Percentiles rank a stretch among this genome's conserved stretches.
Conservation (phyloP, 306 rosid species). For the Calophaca sinica region DNA sequence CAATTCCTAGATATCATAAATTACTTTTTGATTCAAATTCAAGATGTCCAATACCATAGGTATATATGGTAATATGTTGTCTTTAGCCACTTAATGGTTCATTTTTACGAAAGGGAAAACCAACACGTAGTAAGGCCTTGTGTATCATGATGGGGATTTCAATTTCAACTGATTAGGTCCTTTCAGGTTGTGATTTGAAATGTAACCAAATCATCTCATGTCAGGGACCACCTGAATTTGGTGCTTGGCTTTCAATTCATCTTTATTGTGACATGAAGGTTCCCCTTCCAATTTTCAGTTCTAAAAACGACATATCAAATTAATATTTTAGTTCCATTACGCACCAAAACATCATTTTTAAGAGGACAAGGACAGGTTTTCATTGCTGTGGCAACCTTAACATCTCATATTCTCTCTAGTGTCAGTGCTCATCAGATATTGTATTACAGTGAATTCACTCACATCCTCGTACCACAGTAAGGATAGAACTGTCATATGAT, state of each 20-base stretch:
- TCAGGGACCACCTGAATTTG: background rate
- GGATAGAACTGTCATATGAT: too few species aligned
- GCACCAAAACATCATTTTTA: too few species aligned
- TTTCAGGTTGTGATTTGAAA: background rate
- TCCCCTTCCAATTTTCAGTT: too few species aligned
- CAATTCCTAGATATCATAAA: too few species aligned
- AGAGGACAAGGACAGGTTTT: background rate
- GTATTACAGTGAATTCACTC: too few species aligned
- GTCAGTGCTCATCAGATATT: background rate
- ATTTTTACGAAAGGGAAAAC: background rate
- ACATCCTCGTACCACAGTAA: too few species aligned
- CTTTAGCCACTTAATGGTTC: background rate
- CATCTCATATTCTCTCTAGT: background rate
- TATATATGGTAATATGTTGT: too few species aligned
- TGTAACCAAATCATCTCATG: conserved; percentile 2
- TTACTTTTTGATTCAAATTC: too few species aligned
- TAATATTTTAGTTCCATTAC: background rate
- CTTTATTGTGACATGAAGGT: background rate
- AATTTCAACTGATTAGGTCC: background rate
- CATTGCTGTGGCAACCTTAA: background rate
- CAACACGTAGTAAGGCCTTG: background rate
- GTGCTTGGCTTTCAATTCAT: background rate
- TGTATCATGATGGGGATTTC: background rate
- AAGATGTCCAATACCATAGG: background rate
- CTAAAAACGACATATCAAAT: too few species aligned